Percentiles rank a stretch among this genome's conserved stretches.
Evolutionary conservation across 768 basidiomycete species (phyloP).

Genomic region (Thelephora ganbajun): DNA sequence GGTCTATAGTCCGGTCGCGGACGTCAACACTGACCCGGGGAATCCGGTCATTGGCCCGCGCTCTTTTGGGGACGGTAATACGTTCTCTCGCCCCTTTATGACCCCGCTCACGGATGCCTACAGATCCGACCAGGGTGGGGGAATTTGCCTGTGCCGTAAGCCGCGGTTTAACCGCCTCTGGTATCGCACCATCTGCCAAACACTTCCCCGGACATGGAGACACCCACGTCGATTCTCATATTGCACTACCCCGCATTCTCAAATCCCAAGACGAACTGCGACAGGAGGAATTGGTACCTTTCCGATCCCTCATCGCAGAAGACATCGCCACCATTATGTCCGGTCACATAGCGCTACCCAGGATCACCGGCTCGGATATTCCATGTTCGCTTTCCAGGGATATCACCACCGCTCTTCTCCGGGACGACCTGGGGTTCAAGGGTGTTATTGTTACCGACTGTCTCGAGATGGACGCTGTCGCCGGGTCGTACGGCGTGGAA

Average conservation of each 20-base stretch:
- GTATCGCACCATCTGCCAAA: constrained; percentile 49
- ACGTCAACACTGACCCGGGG: constrained; percentile 53
- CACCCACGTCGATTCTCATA: constrained; percentile 58
- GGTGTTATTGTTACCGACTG: constrained; percentile 65
- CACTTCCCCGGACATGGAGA: constrained; percentile 71
- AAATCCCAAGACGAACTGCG: constrained; percentile 31
- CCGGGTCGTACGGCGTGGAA: constrained; percentile 32
- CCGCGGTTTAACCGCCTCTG: constrained; percentile 30
- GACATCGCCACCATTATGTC: constrained; percentile 51
- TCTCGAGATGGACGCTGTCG: constrained; percentile 64
- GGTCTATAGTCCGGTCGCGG: constrained; percentile 52
- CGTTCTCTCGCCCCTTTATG: not conserved
- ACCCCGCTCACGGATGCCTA: not conserved
- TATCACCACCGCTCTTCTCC: constrained; percentile 39
- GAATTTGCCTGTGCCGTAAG: constrained; percentile 33
- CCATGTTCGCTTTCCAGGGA: constrained; percentile 44
- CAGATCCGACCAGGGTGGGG: constrained; percentile 42
- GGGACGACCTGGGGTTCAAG: constrained; percentile 33
- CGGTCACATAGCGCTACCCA: constrained; percentile 58
- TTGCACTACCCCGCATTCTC: constrained; percentile 45
- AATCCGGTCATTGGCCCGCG: constrained; percentile 68
- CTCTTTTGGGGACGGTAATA: constrained; percentile 53
- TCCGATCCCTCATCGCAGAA: constrained; percentile 28
- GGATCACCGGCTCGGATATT: constrained; percentile 35
- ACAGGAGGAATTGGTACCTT: constrained; percentile 43